Base-by-base conservation (phyloP, 371 early-diverging fungal genomes). In the Rhizomucor miehei region DNA sequence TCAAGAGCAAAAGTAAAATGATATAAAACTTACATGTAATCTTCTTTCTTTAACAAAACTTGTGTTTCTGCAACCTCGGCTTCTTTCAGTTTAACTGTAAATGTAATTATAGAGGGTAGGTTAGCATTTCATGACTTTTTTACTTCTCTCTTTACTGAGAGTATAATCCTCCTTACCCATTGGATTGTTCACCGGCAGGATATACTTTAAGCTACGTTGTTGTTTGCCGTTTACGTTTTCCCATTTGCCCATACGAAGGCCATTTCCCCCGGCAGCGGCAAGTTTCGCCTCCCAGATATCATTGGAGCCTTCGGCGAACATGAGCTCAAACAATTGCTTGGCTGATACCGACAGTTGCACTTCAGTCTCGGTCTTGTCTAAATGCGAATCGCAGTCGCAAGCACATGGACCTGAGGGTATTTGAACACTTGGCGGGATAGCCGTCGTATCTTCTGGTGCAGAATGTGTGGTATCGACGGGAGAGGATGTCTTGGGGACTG, bases 301-400 rank as follows among this genome's bases (percentile, higher is more conserved):
- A 19, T 63, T 60, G 14, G 74, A 63, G 21, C 69, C 60, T 8
- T 68, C 72, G 10, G 12, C 47, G 65, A 87, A 90, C 20, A 90
- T 49, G 19, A 83, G 40, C 0, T 85, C 82, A 48, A 71, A 86
- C 19, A 87, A 40, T 17, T 67, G 66, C 57, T 85, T 87, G 19
- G 89, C 88, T 5, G 87, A 75, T 10, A 86, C 57, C 1, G 69
- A 65, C 4, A 87, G 62, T 19, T 77, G 73, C 12, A 78, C 65
- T 24, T 88, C 84, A 13, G 69, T 51, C 41, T 86, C 87, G 13
- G 73, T 44, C 52, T 81, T 82, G 44, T 90, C 90, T 20, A 82
- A 59, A 60, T 90, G 90, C 23, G 80, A 81, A 40, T 79, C 72
- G 61, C 90, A 90, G 11, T 73, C 80, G 51, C 90, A 90, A 6